Evolutionary conservation across 1,284 basidiomycete species (phyloP).

Genomic region (Rhizoctonia solani): DNA sequence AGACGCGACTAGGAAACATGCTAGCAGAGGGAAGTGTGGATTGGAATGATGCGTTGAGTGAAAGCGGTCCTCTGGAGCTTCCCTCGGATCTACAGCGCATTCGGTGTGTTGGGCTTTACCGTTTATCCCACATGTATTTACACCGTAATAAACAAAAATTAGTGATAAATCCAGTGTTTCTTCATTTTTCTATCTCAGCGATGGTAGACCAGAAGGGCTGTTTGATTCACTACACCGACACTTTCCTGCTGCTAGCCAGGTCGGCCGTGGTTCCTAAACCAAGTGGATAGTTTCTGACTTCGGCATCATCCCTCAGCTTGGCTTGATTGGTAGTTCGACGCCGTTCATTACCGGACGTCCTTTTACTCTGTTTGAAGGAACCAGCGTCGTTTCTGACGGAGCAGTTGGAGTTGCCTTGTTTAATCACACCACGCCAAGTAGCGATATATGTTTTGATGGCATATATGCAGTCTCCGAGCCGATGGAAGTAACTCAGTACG

Average conservation of each 20-base stretch:
- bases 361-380: conserved; percentile 72
- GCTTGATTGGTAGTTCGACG: conserved; percentile 75
- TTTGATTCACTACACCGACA: conserved; percentile 52
- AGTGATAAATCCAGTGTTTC: conserved; percentile 50
- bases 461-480: conserved; percentile 57
- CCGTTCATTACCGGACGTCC: conserved; percentile 84
- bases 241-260: conserved; percentile 59
- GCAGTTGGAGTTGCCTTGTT: conserved; percentile 72
- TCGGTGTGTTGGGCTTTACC: conserved; percentile 45
- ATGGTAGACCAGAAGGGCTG: conserved; percentile 65
- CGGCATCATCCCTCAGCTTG: conserved; percentile 57
- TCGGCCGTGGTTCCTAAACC: conserved; percentile 42
- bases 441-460: conserved; percentile 56
- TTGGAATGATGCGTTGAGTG: conserved; percentile 60
- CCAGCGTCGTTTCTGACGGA: conserved; percentile 62
- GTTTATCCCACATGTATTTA: neutral
- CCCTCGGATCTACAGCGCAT: conserved; percentile 49
- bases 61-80: conserved; percentile 43
- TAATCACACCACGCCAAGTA: conserved; percentile 41
- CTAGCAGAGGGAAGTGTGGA: conserved; percentile 44
- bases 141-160: neutral
- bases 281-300: neutral
- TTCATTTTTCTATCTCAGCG: conserved; percentile 64
- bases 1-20: conserved; percentile 35
- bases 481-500: conserved; percentile 62